Evolutionary conservation across 768 basidiomycete genomes (phyloP), one percentile per base, ranked within the genome.

Genomic region (Lepiota venenata): DNA sequence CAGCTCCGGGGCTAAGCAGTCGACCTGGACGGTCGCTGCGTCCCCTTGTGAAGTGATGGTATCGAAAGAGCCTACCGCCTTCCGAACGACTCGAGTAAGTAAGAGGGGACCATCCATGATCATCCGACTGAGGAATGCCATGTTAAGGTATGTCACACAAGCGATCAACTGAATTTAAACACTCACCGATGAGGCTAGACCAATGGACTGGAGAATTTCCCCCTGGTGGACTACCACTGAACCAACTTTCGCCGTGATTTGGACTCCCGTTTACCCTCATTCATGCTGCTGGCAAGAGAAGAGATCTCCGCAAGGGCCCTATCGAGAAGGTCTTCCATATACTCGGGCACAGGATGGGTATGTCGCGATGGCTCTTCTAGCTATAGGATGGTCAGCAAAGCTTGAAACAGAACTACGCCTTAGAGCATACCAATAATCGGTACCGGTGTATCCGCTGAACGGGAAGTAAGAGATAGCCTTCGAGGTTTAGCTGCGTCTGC

Each of bases 371-470:
- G 76, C 64, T 97, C 91, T 68, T 95, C 93, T 60, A 98, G 77
- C 91, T 90, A 60, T 35, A 42, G 46, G 15, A 52, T 41, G 52
- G 56, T 40, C 60, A 62, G 49, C 16, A 42, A 56, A 43, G n/a
- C 39, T 43, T 36, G 40, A 36, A 14, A 50, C 52, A 39, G 48
- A 7, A 16, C 20, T 20, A 55, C 16, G 25, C 25, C 21, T 12
- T 10, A 37, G 54, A 21, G 15, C 56, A 56, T 63, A 97, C 93
- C 61, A 99, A 76, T 55, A 99, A 72, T 56, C 91, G 85, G 74
- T 99, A 99, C n/a, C 97, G 85, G 12, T 96, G 97, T 64, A 99
- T 91, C 50, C 97, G 85, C 66, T 99, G 97, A 12, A 99, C 88
- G 36, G 97, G 97, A 42, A 98, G 81, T 7, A 99, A 78, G 18